phyloP scores from a whole-genome alignment of 2,329 filamentous ascomycete species.

The Pseudogymnoascus sp. region DNA sequence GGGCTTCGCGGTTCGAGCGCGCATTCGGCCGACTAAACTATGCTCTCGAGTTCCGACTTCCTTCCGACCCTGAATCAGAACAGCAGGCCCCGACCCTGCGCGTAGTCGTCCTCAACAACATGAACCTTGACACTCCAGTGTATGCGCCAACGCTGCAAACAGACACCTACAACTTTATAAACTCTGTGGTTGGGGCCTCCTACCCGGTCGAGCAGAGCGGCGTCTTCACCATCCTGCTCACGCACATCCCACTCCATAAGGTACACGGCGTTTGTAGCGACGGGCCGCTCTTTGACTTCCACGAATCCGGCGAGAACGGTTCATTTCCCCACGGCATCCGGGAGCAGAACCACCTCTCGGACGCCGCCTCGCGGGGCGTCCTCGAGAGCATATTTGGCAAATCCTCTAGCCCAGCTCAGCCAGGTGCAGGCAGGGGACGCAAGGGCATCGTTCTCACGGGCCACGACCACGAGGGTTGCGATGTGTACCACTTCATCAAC shows the following conservation, averaged over 20 bases:
- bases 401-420: slow-evolving; percentile 51
- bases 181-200: slow-evolving; percentile 56
- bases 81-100: slow-evolving; percentile 62
- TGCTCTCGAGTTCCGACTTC: slow-evolving; percentile 67
- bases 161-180: slow-evolving; percentile 70
- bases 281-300: slow-evolving; percentile 73
- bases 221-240: slow-evolving; percentile 76
- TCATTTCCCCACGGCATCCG: slow-evolving; percentile 62
- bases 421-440: slow-evolving; percentile 57
- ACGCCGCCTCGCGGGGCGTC: slow-evolving; percentile 64
- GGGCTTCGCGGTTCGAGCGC: slow-evolving; percentile 73
- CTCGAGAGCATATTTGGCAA: slow-evolving; percentile 79
- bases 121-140: slow-evolving; percentile 86
- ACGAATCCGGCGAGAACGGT: slow-evolving; percentile 37
- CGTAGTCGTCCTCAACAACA: slow-evolving; percentile 79
- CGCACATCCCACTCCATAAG: slow-evolving; percentile 89
- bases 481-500: slow-evolving; percentile 76
- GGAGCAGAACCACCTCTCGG: slow-evolving; percentile 86
- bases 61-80: slow-evolving; percentile 36
- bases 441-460: slow-evolving; percentile 79
- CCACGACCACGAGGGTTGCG: slow-evolving; percentile 92
- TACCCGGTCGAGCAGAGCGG: slow-evolving; percentile 52
- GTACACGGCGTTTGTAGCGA: slow-evolving; percentile 75
- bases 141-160: slow-evolving; percentile 59
- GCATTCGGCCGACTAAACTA: slow-evolving; percentile 86